These are phyloP conservation scores for Fremontodendron californicum DNA, from an alignment of 345 rosid species.

Conservation along the genomic window DNA sequence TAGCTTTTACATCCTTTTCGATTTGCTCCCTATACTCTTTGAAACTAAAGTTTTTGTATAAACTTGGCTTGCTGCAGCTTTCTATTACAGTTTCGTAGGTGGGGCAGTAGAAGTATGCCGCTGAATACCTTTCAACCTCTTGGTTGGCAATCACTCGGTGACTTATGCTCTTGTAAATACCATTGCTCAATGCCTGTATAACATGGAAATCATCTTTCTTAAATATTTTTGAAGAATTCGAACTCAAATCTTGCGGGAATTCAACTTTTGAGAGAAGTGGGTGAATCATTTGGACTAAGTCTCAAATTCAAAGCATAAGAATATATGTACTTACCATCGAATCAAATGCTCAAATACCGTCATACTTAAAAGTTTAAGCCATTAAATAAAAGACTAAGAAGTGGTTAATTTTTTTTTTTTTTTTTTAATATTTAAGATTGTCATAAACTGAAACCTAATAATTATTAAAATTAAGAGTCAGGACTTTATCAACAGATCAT, in stretches of 20 bases:
- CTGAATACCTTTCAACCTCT: conserved; percentile 48
- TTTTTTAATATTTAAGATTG: too few species aligned
- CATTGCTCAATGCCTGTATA: conserved; percentile 65
- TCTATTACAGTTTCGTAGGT: conserved; percentile 42
- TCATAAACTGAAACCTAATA: too few species aligned
- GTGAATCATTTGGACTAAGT: too few species aligned
- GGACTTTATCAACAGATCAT: too few species aligned
- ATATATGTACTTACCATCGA: background rate
- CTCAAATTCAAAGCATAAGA: too few species aligned
- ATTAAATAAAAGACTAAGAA: background rate
- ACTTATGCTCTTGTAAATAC: conserved; percentile 54
- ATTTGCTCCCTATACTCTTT: conserved; percentile 51
- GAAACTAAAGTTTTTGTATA: conserved; percentile 56
- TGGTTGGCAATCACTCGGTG: conserved; percentile 61
- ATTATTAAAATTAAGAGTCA: too few species aligned
- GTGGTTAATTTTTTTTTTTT: too few species aligned
- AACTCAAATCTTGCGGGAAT: too few species aligned
- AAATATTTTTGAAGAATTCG: too few species aligned
- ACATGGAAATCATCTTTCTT: background rate
- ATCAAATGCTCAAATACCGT: too few species aligned
- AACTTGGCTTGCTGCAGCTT: conserved; percentile 35
- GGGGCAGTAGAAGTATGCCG: conserved; percentile 68
- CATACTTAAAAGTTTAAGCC: background rate
- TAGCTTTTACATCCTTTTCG: conserved; percentile 47
- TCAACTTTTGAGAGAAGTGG: too few species aligned